These are phyloP conservation scores for Vaccinium macrocarpon DNA, from an alignment of 148 eudicot genomes.

Conservation along the genomic window DNA sequence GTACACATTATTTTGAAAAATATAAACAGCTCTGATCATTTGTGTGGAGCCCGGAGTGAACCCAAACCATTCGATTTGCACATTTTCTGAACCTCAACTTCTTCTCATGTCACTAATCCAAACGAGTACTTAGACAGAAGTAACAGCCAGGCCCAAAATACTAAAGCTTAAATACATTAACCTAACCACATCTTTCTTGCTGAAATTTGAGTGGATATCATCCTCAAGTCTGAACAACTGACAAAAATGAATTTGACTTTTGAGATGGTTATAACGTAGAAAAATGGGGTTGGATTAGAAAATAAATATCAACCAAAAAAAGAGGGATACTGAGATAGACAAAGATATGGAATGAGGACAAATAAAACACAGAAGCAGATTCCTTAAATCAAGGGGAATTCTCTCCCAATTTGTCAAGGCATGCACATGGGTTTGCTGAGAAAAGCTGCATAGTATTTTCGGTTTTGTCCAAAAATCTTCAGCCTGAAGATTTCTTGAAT, in stretches of 20 bases:
- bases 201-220: not conserved
- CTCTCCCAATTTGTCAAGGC: not conserved
- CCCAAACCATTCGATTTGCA: too few relatives aligned
- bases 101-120: not conserved
- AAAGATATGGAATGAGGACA: not conserved
- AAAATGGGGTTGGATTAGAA: not conserved
- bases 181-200: not conserved
- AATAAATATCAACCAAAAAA: not conserved
- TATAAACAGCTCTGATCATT: too few relatives aligned
- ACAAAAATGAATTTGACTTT: not conserved
- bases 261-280: not conserved
- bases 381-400: not conserved
- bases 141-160: not conserved
- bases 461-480: not conserved
- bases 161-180: not conserved
- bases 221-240: not conserved
- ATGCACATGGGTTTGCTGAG: not conserved
- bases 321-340: not conserved
- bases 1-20: too few relatives aligned
- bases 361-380: not conserved
- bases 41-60: too few relatives aligned
- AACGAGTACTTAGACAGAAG: not conserved
- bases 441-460: slow-evolving; percentile 8
- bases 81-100: too few relatives aligned
- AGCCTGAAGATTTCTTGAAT: not conserved